Evolutionary conservation across 306 rosid species (phyloP), one percentile per base, ranked within the genome.

Genomic region (Medicago lupulina): DNA sequence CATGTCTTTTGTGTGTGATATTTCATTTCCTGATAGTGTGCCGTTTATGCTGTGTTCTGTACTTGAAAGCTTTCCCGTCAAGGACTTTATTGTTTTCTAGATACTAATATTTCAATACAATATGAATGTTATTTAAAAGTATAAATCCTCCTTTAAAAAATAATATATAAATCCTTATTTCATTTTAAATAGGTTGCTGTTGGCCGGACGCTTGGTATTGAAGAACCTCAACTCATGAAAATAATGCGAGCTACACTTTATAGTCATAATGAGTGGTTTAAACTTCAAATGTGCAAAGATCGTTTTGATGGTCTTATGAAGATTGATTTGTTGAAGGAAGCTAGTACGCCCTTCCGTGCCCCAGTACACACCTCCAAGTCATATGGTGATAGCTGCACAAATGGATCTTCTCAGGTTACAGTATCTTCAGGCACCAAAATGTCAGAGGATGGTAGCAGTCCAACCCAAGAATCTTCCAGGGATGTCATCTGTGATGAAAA

Each of bases 221-320:
- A 92, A 59, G 99, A 96, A 78, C 99, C 99, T 70, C 99, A 86
- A 79, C 98, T 96, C 69, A 88, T 96, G 90, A 96, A 96, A 86
- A 87, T 96, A 63, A 92, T 96, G 91, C 89, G 88, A 72, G 91
- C 92, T 38, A 84, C 93, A 50, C 90, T 96, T 50, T 75, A 88
- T 85, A 83, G 98, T 3, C 98, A 96, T 83, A 88, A 85, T 57
- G 99, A 96, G 81, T 96, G 98, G 99, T 96, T 92, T 75, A 90
- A 90, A 81, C 98, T 96, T 80, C 99, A 96, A 64, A 96, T 89
- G 99, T 96, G 99, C 80, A 96, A 92, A 86, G 99, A 96, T 76
- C 86, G 89, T 61, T 96, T 96, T 21, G 98, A 96, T 87, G 87
- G 89, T 65, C 89, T 92, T 38, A 55, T 96, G 86, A 88, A 80